Conservation (phyloP, 1,139 yeast species). For the Pichia sp. region DNA sequence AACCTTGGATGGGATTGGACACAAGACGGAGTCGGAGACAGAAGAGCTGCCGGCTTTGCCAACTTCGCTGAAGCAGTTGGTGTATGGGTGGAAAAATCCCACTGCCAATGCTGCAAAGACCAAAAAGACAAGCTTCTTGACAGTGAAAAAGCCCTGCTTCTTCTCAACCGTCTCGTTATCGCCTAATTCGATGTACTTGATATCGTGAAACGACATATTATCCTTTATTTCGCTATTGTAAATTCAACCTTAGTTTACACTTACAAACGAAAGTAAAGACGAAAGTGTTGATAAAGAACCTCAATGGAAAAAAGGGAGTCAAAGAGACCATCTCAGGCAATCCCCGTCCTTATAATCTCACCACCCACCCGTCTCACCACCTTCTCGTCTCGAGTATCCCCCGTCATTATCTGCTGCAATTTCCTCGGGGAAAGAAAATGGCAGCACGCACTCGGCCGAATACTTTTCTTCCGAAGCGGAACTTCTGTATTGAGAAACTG, state of each 20-base stretch:
- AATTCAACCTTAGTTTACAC: too few relatives aligned
- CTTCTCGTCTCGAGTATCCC: neutral
- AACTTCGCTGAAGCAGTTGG: neutral
- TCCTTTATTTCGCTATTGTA: neutral
- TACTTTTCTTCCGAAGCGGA: neutral
- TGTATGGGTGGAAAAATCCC: conserved; percentile 1
- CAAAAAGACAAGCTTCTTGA: conserved; percentile 7
- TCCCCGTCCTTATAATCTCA: too few relatives aligned
- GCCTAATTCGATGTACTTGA: neutral
- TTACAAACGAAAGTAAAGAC: too few relatives aligned
- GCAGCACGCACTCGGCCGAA: neutral
- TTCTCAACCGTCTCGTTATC: conserved; percentile 4
- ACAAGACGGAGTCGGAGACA: conserved; percentile 5
- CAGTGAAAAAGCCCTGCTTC: neutral
- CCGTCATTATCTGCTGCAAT: neutral
- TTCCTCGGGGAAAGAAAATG: neutral
- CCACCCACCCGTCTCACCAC: too few relatives aligned
- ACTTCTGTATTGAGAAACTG: neutral
- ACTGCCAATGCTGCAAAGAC: conserved; percentile 6
- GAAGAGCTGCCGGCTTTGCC: neutral
- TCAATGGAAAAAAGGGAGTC: too few relatives aligned
- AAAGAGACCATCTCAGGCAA: too few relatives aligned
- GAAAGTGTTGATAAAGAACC: too few relatives aligned
- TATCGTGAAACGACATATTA: conserved; percentile 3
- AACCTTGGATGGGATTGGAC: conserved; percentile 25